Conservation (phyloP, 1,284 basidiomycete species). For the Ganoderma multipileum region DNA sequence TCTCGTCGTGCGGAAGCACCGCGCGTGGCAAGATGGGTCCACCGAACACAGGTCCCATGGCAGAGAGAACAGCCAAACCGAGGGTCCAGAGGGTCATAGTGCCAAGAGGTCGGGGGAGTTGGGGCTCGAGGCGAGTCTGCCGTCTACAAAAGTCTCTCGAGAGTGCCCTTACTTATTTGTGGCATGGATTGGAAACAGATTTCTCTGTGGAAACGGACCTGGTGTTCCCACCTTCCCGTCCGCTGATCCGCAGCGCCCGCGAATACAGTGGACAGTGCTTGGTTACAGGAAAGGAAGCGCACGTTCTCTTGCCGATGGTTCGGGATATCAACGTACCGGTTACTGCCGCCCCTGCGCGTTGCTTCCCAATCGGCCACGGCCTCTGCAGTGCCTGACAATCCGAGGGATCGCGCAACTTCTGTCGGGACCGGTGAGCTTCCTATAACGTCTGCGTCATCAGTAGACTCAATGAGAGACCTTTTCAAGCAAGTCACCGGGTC, state of each 20-base stretch:
- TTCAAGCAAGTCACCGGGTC: neutral
- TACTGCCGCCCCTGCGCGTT: neutral
- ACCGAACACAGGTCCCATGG: neutral
- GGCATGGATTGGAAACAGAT: neutral
- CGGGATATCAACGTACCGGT: constrained; percentile 3
- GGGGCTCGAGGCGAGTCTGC: neutral
- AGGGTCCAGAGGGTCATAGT: constrained; percentile 1
- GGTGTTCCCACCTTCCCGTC: neutral
- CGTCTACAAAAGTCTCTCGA: neutral
- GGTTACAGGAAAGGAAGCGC: neutral
- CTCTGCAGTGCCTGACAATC: neutral
- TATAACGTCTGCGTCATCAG: neutral
- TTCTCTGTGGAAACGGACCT: neutral
- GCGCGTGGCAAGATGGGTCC: constrained; percentile 11
- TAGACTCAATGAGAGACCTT: neutral
- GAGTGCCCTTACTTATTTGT: neutral
- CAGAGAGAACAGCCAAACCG: neutral
- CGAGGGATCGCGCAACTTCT: neutral
- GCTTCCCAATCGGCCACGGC: neutral
- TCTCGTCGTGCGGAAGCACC: constrained; percentile 16
- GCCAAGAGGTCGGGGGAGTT: neutral
- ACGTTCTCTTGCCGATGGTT: constrained; percentile 1
- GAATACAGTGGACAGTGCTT: neutral
- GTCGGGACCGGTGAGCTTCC: neutral
- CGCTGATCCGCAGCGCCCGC: neutral